Base-by-base conservation (phyloP, 2,329 filamentous ascomycete species). In the Graphilbum ipis-grandicollis region DNA sequence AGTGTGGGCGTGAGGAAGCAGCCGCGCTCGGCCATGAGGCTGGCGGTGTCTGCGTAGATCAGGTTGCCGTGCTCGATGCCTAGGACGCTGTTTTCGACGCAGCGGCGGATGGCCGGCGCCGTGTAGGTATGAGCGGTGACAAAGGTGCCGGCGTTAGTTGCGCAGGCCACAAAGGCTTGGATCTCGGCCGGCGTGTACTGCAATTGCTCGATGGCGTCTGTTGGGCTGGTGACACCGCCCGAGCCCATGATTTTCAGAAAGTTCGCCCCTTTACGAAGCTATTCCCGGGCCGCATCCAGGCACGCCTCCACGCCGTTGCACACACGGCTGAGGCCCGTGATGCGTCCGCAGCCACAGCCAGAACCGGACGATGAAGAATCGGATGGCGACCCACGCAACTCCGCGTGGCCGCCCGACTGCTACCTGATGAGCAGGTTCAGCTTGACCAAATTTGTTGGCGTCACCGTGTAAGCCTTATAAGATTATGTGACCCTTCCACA, bases 191-290 rank as follows among this genome's bases (percentile, higher is more conserved):
- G 49, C 2, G 64, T 64, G 48, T 70, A 72, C 46, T 72, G 66
- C 13, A 66, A 46, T 43, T 62, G 58, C 5, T 63, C 57, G 19
- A 71, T 52, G 28, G 53, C 53, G 44, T 71, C 67, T 0, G 63
- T 67, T 1, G 63, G 64, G 29, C 56, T 63, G 2, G 61, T 56
- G 5, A 71, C 65, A 9, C 68, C 67, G 1, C 68, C 66, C 2
- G 57, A 58, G 3, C 57, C 55, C 66, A 71, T 70, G 43, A 72
- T 66, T 49, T 71, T 72, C 50, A 72, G 60, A 43, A 71, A 70
- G 45, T 71, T 63, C 1, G 60, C 56, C 2, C 67, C 66, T 12
- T 50, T 52, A 3, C 66, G 52, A 2, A 72, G 46, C 46, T 70
- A 59, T 39, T 71, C 65, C 7, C 67, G 55, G 1, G 59, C 60